phyloP scores from a whole-genome alignment of 768 basidiomycete genomes.

The Chalciporus chontae region DNA sequence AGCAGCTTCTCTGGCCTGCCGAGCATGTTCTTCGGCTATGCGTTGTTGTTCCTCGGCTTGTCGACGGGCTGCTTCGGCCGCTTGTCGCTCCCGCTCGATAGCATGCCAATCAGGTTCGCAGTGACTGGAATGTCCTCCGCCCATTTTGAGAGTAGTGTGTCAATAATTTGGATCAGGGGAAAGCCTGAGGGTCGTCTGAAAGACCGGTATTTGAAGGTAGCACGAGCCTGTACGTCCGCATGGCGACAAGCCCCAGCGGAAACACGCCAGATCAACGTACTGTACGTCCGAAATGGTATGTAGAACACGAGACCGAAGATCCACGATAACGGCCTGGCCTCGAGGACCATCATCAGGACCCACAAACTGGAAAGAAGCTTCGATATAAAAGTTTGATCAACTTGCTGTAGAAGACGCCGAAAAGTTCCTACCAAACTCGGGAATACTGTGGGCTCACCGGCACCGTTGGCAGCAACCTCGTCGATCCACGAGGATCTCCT shows the following conservation, averaged over 20 bases:
- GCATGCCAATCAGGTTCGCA: constrained; percentile 21
- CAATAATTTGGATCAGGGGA: neutral
- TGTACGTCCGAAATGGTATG: too few species aligned
- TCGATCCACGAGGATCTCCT: too few species aligned
- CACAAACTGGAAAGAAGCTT: too few species aligned
- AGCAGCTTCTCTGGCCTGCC: constrained; percentile 19
- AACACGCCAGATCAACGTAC: too few species aligned
- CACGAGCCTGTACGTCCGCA: neutral
- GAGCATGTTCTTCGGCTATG: constrained; percentile 18
- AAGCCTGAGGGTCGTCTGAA: neutral
- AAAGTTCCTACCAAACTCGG: neutral
- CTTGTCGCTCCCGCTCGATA: constrained; percentile 17
- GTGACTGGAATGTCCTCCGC: constrained; percentile 25
- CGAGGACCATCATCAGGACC: too few species aligned
- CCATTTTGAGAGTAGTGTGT: constrained; percentile 13
- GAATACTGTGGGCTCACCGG: too few species aligned
- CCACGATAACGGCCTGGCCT: too few species aligned
- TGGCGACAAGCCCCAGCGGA: too few species aligned
- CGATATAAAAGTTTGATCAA: too few species aligned
- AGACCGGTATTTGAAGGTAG: neutral
- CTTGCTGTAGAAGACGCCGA: neutral
- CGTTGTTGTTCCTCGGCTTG: constrained; percentile 20
- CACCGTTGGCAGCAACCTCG: too few species aligned
- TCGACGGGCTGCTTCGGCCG: constrained; percentile 18
- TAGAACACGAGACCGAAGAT: too few species aligned